phyloP scores from a whole-genome alignment of 345 rosid species.

The Firmiana major region DNA sequence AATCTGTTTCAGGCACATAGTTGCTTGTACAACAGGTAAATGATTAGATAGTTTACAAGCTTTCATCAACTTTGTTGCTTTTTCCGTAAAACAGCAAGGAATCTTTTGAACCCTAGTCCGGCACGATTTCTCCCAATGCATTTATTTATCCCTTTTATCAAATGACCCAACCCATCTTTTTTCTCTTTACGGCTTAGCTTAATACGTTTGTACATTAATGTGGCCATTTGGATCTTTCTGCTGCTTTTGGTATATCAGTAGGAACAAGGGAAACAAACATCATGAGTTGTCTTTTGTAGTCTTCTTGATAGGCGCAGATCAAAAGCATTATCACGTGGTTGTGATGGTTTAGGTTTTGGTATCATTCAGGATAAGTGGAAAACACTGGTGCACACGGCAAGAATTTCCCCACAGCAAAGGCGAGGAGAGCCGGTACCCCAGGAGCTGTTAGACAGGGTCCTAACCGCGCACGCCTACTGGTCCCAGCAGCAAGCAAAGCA shows the following conservation, averaged over 20 bases:
- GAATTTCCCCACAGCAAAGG: constrained; percentile 96
- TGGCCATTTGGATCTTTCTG: constrained; percentile 2
- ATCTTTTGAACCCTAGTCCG: constrained; percentile 19
- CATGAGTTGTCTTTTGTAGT: too few species aligned
- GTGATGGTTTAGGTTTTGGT: constrained; percentile 7
- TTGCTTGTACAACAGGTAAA: constrained; percentile 41
- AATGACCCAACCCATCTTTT: neutral
- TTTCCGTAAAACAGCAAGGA: constrained; percentile 23
- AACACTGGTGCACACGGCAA: constrained; percentile 93
- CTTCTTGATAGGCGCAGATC: too few species aligned
- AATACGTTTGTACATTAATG: neutral
- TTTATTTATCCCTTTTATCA: neutral
- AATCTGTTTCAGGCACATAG: constrained; percentile 13
- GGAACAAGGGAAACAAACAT: constrained; percentile 1
- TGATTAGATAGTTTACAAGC: constrained; percentile 11
- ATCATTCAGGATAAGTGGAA: constrained; percentile 92
- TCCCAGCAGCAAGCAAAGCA: constrained; percentile 83
- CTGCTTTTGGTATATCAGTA: neutral
- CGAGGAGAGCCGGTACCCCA: constrained; percentile 99
- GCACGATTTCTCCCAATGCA: constrained; percentile 9
- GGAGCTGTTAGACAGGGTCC: constrained; percentile 87
- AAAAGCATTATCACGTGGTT: neutral
- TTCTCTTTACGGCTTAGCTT: neutral
- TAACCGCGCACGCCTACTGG: constrained; percentile 90
- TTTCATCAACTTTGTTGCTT: constrained; percentile 14